Conservation (phyloP, 169 alveolate species). For the Eimeria maxima region DNA sequence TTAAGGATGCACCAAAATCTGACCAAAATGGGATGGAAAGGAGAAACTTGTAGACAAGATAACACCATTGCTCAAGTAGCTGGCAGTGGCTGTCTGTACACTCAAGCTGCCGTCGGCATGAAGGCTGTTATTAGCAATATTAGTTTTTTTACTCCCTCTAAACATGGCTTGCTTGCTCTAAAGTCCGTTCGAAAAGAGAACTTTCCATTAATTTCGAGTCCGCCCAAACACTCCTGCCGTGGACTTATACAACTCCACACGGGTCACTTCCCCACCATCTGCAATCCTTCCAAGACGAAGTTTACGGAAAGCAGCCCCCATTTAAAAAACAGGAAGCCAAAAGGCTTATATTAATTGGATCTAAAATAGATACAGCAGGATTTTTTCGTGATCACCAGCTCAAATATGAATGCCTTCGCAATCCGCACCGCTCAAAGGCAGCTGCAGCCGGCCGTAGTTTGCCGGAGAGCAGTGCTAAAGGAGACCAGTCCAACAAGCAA, state of each 20-base stretch:
- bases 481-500: background rate
- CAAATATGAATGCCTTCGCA: background rate
- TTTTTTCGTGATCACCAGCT: background rate
- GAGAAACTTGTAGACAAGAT: conserved; percentile 20
- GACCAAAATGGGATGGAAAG: conserved; percentile 59
- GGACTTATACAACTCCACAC: background rate
- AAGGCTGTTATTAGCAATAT: background rate
- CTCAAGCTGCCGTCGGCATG: conserved; percentile 7
- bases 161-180: background rate
- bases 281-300: background rate
- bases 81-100: conserved; percentile 42
- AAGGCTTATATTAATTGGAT: background rate
- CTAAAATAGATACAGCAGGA: background rate
- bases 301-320: background rate
- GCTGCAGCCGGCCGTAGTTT: background rate
- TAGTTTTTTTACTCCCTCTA: background rate
- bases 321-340: background rate
- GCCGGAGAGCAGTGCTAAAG: background rate
- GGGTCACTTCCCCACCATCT: conserved; percentile 26
- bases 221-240: background rate
- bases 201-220: background rate
- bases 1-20: conserved; percentile 42
- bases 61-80: background rate
- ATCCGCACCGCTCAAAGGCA: background rate
- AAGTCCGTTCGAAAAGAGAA: background rate